Conservation (phyloP, 768 basidiomycete genomes). For the Kwoniella mangroviensis region DNA sequence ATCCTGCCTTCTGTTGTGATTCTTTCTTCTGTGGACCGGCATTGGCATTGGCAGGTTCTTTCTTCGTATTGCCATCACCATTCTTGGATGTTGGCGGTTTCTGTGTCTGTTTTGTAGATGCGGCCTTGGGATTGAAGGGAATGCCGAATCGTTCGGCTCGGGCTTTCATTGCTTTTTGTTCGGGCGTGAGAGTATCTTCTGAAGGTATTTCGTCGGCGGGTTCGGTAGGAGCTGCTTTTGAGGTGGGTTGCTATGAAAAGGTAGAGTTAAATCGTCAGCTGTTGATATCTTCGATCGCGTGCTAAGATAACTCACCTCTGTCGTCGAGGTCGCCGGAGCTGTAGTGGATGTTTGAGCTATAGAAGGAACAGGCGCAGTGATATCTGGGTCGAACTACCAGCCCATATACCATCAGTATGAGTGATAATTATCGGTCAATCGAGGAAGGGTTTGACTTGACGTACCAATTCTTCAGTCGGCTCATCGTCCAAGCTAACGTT, state of each 20-base stretch:
- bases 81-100: constrained; percentile 15
- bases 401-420: neutral
- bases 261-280: neutral
- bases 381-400: constrained; percentile 31
- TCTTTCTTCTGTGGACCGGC: constrained; percentile 19
- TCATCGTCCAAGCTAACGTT: constrained; percentile 30
- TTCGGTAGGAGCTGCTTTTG: neutral
- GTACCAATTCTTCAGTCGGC: constrained; percentile 39
- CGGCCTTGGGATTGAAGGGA: constrained; percentile 52
- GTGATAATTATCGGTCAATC: too few relatives aligned
- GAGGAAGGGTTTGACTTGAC: neutral
- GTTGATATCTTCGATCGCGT: neutral
- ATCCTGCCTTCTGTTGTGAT: constrained; percentile 16
- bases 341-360: neutral
- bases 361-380: neutral
- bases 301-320: constrained; percentile 18
- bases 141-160: constrained; percentile 54
- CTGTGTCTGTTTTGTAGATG: constrained; percentile 18
- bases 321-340: constrained; percentile 18
- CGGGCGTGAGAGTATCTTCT: constrained; percentile 35
- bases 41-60: neutral
- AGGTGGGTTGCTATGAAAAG: neutral
- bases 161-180: constrained; percentile 51
- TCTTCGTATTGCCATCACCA: neutral
- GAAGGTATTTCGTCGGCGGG: neutral